Evolutionary conservation across 176 grass and related monocot species (phyloP).

Genomic region (Aechmea fasciata): DNA sequence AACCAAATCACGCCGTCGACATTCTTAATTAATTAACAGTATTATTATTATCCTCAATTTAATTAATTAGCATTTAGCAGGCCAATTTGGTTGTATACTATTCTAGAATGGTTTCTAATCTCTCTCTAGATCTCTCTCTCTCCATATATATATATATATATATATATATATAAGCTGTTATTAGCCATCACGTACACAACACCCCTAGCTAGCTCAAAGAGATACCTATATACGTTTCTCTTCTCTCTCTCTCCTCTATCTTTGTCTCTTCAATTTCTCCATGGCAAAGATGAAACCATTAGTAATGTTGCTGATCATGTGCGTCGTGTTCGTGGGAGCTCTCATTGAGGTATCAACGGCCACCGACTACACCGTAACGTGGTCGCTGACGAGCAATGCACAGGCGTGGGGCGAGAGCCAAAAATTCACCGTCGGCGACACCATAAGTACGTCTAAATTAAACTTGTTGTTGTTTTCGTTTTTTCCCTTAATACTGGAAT

Average conservation of each 20-base stretch:
- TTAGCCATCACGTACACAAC: too few relatives aligned
- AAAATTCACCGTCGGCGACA: constrained; percentile 27
- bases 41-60: too few relatives aligned
- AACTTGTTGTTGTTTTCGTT: too few relatives aligned
- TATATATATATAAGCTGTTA: too few relatives aligned
- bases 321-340: constrained; percentile 1
- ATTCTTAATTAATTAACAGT: too few relatives aligned
- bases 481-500: too few relatives aligned
- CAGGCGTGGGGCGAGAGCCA: constrained; percentile 19
- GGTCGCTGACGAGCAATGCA: constrained; percentile 18
- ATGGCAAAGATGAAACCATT: constrained; percentile 6
- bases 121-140: too few relatives aligned
- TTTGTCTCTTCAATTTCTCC: background rate
- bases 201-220: background rate
- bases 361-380: constrained; percentile 19
- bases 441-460: constrained; percentile 5
- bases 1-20: too few relatives aligned
- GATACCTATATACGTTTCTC: background rate
- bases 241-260: background rate
- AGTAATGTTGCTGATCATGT: constrained; percentile 5
- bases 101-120: too few relatives aligned
- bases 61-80: too few relatives aligned
- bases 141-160: too few relatives aligned
- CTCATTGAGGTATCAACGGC: constrained; percentile 28
- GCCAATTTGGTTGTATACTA: too few relatives aligned